Conservation (phyloP, 768 basidiomycete species). For the Leucocoprinus leucothites region DNA sequence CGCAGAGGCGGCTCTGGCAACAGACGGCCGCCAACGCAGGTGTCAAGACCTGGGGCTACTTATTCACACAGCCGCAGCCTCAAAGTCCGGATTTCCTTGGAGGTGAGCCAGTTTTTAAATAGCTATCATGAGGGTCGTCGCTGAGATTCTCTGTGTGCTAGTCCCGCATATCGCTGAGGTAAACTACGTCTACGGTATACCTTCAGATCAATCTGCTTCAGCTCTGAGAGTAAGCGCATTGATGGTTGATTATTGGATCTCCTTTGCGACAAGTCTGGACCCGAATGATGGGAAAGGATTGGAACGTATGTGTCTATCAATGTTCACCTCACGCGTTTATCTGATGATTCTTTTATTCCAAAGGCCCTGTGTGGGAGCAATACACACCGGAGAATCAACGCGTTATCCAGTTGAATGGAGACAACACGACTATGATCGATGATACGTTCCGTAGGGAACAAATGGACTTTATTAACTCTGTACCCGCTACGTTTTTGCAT, state of each 20-base stretch:
- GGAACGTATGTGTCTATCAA: slow-evolving; percentile 22
- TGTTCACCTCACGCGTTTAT: neutral
- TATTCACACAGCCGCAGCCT: slow-evolving; percentile 38
- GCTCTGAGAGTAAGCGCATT: slow-evolving; percentile 22
- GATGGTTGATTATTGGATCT: slow-evolving; percentile 43
- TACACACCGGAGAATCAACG: slow-evolving; percentile 23
- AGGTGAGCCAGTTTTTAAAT: slow-evolving; percentile 20
- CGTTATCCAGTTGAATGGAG: slow-evolving; percentile 29
- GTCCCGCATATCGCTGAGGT: slow-evolving; percentile 25
- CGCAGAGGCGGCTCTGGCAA: slow-evolving; percentile 35
- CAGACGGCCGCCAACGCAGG: slow-evolving; percentile 34
- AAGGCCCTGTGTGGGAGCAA: slow-evolving; percentile 28
- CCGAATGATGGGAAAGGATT: slow-evolving; percentile 36
- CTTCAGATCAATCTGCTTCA: slow-evolving; percentile 20
- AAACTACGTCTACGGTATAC: slow-evolving; percentile 30
- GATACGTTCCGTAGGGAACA: slow-evolving; percentile 34
- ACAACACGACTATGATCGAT: slow-evolving; percentile 29
- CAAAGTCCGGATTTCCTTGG: slow-evolving; percentile 21
- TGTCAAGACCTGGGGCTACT: slow-evolving; percentile 37
- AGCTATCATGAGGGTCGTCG: neutral
- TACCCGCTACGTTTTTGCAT: slow-evolving; percentile 22
- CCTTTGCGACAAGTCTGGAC: slow-evolving; percentile 34
- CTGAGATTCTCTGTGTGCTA: neutral
- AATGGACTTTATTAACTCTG: slow-evolving; percentile 33
- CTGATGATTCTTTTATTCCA: neutral